A percentile compares a stretch with the other conserved stretches of the same genome.
These are phyloP conservation scores for Pythium folliculosum DNA, from an alignment of 352 stramenopile species.

Conservation along the genomic window DNA sequence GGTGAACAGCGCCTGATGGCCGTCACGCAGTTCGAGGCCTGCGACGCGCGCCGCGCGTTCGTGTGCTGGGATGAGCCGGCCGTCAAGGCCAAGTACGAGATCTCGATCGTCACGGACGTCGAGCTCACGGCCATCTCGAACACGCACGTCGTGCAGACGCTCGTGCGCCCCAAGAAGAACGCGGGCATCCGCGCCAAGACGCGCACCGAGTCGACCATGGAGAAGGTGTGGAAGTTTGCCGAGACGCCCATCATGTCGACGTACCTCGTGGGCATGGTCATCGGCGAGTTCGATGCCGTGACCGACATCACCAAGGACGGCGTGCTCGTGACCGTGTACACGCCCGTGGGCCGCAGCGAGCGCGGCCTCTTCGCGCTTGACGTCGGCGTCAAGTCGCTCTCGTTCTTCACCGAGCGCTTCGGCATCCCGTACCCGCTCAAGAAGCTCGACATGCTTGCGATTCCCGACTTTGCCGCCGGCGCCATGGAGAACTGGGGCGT, in stretches of 20 bases:
- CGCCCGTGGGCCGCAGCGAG: slow-evolving; percentile 90
- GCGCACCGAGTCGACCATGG: slow-evolving; percentile 34
- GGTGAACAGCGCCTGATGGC: slow-evolving; percentile 94
- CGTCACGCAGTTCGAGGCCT: slow-evolving; percentile 84
- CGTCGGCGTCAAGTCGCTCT: slow-evolving; percentile 59
- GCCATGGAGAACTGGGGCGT: slow-evolving; percentile 97
- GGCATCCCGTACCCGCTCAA: slow-evolving; percentile 94
- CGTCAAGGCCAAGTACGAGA: slow-evolving; percentile 95
- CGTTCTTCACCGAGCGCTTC: slow-evolving; percentile 76
- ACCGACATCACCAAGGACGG: slow-evolving; percentile 88
- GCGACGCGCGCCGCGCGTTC: slow-evolving; percentile 93
- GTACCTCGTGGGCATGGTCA: slow-evolving; percentile 93
- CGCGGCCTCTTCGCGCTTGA: slow-evolving; percentile 92
- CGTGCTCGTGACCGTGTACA: slow-evolving; percentile 95
- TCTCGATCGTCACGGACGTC: slow-evolving; percentile 89
- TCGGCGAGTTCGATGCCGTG: slow-evolving; percentile 97
- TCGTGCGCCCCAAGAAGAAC: slow-evolving; percentile 58
- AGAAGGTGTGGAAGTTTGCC: slow-evolving; percentile 85
- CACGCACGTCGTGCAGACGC: slow-evolving; percentile 92
- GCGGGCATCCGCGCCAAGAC: slow-evolving; percentile 51
- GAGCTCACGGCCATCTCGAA: slow-evolving; percentile 95
- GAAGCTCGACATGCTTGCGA: slow-evolving; percentile 98
- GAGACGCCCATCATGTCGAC: slow-evolving; percentile 97
- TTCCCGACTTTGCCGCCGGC: slow-evolving; percentile 96
- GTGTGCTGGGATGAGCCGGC: slow-evolving; percentile 98